Evolutionary conservation across 2,329 filamentous ascomycete species (phyloP), one percentile per base, ranked within the genome.

Genomic region (Colletotrichum graminicola): DNA sequence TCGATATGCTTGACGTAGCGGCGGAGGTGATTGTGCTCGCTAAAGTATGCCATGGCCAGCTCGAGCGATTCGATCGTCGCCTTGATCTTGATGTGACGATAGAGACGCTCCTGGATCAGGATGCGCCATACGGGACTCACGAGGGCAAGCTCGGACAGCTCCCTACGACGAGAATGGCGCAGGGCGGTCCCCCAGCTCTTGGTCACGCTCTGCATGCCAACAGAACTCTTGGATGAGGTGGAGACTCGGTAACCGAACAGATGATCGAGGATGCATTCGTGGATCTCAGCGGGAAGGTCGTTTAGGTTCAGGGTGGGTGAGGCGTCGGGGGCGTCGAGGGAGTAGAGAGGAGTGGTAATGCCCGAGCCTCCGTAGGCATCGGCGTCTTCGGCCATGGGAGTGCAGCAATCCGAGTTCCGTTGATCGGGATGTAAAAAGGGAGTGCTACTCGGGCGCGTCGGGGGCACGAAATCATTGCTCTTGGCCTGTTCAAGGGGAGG

Each of bases 51-150:
- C 73, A 87, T 83, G 8, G 91, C 88, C 59, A 89, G 85, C 52
- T 87, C 82, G 51, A 93, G 81, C 21, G 87, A 91, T n/a, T 88
- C 85, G 47, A 88, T 82, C 0, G 91, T 93, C 0, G 91, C 92
- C 81, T 93, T 92, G 75, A 94, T 83, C 80, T 94, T 93, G 81
- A 94, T 89, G 78, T 93, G 92, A 52, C 92, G 87, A 80, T 93
- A 94, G 2, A 94, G 86, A 47, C 92, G 86, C 77, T 92, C 87
- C 78, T 94, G 92, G 26, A 94, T 89, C 67, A 94, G 77, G 45
- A 84, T 82, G 60, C 90, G 87, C 92, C 92, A 94, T n/a, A 87
- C 80, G 5, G 80, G 84, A 75, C 84, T 89, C 57, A 91, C 89
- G 62, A 92, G 81, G 3, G 92, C 88, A 69, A 94, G 79, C 73